phyloP scores from a whole-genome alignment of 441 rosid genomes.

The Syzygium malaccense region DNA sequence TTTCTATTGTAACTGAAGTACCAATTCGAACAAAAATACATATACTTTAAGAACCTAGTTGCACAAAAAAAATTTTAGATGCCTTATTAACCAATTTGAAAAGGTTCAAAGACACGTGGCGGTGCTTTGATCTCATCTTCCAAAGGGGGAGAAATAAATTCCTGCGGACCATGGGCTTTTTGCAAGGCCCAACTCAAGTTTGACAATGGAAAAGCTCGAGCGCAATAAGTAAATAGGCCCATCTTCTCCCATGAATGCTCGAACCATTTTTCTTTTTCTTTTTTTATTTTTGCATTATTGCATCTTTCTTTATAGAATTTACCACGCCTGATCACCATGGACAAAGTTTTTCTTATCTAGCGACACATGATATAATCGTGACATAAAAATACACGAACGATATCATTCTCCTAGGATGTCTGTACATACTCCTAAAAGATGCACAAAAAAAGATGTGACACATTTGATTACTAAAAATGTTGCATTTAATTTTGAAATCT shows the following conservation, averaged over 20 bases:
- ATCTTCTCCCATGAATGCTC: background rate
- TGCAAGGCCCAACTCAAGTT: background rate
- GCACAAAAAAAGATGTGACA: background rate
- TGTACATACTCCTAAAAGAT: background rate
- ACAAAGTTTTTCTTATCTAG: background rate
- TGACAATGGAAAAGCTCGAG: background rate
- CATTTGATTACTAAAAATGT: background rate
- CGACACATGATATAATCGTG: background rate
- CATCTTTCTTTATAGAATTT: background rate
- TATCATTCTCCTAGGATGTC: background rate
- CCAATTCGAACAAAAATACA: background rate
- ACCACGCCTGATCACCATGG: background rate
- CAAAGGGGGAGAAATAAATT: background rate
- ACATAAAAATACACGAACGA: background rate
- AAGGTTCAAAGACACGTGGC: background rate
- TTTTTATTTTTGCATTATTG: background rate
- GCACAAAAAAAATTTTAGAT: background rate
- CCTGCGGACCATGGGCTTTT: background rate
- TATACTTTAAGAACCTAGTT: background rate
- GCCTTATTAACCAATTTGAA: background rate
- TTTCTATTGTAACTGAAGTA: background rate
- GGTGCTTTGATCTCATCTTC: background rate
- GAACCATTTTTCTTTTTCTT: background rate
- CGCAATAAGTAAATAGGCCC: background rate
- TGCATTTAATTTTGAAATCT: accelerated